Base-by-base conservation (phyloP, 2,329 filamentous ascomycete species). In the Fusarium fracticaudum region DNA sequence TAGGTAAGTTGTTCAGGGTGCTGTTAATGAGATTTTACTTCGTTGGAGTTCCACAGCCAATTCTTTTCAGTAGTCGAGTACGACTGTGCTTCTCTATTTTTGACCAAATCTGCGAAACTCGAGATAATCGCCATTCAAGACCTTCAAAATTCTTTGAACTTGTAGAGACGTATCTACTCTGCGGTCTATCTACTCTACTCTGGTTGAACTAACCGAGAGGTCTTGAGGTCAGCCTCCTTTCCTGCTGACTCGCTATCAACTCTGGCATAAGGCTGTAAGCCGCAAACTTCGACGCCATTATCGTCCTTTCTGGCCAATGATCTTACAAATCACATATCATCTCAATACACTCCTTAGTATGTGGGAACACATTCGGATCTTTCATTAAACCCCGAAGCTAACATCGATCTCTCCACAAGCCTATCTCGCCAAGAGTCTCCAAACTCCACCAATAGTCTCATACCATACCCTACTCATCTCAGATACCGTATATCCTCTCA, bases 231-330 rank as follows among this genome's bases (percentile, higher is more conserved):
- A 40, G 35, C 35, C 9, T 40, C 20, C 20, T 29, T 53, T 26
- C 35, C 35, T 5, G 2, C 24, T 54, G 51, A 41, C 35, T 41
- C 35, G 51, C 35, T 2, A 18, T 29, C 24, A 31, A 10, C 51
- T 29, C 51, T 29, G 26, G 12, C 35, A 29, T 55, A 55, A 31
- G 51, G 35, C 51, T 55, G 35, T 31, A 40, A 29, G 24, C 35
- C 20, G 1, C 18, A 41, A n/a, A 18, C 24, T 8, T 55, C 4
- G 0, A n/a, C 22, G 35, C 35, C 8, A n/a, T 22, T 1, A 29
- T 41, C 24, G 20, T 10, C 24, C 20, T 55, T 54, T 4, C 7
- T 38, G 26, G 18, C 15, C 8, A 29, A n/a, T 8, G 4, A 22
- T 15, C 6, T 41, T n/a, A 41, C 0, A 41, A 41, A 41, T 13